Evolutionary conservation across 768 basidiomycete genomes (phyloP), one percentile per base, ranked within the genome.

Genomic region (Jaapia argillacea): DNA sequence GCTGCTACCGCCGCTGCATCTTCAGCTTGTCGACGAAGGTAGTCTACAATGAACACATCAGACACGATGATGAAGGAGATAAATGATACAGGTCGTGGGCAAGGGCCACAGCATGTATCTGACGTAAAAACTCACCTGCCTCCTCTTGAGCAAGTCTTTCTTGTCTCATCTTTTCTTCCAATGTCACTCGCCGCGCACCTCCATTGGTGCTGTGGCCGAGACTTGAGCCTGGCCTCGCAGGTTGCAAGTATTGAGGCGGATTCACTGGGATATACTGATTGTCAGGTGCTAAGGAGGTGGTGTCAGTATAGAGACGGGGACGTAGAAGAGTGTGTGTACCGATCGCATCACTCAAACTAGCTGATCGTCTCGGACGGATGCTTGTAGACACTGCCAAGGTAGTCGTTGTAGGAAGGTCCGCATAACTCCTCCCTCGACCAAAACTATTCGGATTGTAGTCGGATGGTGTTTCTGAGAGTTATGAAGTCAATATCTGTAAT

Each of bases 351-450:
- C 82, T 86, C 40, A 87, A 63, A 57, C 84, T 85, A 13, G 81
- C 81, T n/a, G 84, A 86, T 44, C 85, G 71, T 45, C 85, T 68
- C 40, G 81, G 75, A 27, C 83, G 74, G n/a, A 68, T 67, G 45
- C 52, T 64, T 7, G 66, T 64, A 24, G 74, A 72, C 45, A 39
- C 55, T 55, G 48, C 57, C 60, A 62, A 48, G 46, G 52, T 55
- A 36, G 50, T 53, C 54, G 49, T 43, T 53, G 53, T 38, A 7
- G 10, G 10, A 10, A 38, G 10, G 37, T 38, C 10, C 7, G 13
- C 37, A 21, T 38, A 38, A 22, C 37, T 38, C 7, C 46, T 42
- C 61, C 45, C 37, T 6, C 44, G 42, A 6, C 37, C 22, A 10
- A 38, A 22, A 7, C 10, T 21, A 38, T 38, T 10, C 37, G 37